Conservation (phyloP, 1,139 yeast species). For the Suhomyces terraborum region DNA sequence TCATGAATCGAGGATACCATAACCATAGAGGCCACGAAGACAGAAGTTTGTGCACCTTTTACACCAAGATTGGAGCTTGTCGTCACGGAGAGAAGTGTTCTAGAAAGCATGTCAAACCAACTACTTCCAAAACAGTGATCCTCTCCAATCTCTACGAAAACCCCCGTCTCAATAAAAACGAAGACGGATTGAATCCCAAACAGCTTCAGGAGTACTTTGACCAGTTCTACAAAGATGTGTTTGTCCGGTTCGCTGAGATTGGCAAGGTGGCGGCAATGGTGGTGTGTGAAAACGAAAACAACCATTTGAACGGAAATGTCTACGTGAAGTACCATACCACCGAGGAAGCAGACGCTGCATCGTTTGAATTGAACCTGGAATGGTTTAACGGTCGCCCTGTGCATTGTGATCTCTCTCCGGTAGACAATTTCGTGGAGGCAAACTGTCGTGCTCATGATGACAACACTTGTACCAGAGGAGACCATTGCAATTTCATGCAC, state of each 20-base stretch:
- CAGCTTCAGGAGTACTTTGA: constrained; percentile 60
- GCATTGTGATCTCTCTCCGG: constrained; percentile 80
- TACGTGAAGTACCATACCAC: constrained; percentile 62
- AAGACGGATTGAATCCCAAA: constrained; percentile 28
- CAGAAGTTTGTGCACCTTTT: constrained; percentile 52
- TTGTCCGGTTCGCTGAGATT: constrained; percentile 66
- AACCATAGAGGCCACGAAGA: constrained; percentile 20
- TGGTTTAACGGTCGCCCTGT: constrained; percentile 86
- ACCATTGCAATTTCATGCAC: constrained; percentile 87
- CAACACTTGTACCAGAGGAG: constrained; percentile 70
- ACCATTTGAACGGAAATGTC: constrained; percentile 81
- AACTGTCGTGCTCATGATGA: constrained; percentile 71
- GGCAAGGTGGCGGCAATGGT: constrained; percentile 64
- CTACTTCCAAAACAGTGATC: constrained; percentile 64
- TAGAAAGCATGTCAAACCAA: constrained; percentile 71
- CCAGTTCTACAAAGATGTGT: constrained; percentile 72
- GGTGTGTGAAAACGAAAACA: constrained; percentile 82
- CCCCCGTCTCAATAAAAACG: constrained; percentile 50
- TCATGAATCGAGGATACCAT: constrained; percentile 11
- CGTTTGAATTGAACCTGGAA: constrained; percentile 63
- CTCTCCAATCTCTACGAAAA: constrained; percentile 71
- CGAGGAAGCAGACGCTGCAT: constrained; percentile 63
- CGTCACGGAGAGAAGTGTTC: constrained; percentile 92
- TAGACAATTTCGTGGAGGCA: constrained; percentile 68
- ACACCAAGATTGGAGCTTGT: constrained; percentile 86